Percentiles rank a stretch among this genome's conserved stretches.
Evolutionary conservation across 2,329 filamentous ascomycete genomes (phyloP).

Genomic region (Alternaria sp.): DNA sequence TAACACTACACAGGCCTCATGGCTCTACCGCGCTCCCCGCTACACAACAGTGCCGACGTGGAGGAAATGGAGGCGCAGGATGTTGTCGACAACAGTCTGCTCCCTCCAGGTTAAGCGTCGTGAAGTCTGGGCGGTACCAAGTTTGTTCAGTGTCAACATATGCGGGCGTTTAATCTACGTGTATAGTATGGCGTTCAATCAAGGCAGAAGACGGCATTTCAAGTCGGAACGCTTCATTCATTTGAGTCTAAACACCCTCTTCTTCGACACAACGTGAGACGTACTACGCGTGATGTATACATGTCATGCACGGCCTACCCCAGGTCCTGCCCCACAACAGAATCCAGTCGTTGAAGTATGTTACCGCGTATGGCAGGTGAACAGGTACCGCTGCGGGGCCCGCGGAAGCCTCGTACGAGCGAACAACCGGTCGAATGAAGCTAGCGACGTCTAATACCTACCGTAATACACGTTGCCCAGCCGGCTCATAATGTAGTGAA

Average conservation of each 20-base stretch:
- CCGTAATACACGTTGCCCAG: not conserved
- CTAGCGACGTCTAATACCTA: not conserved
- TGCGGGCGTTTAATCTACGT: conserved; percentile 5
- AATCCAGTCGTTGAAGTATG: not conserved
- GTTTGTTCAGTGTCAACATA: conserved; percentile 3
- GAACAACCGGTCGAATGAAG: not conserved
- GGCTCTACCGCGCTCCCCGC: conserved; percentile 91
- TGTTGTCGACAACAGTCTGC: conserved; percentile 89
- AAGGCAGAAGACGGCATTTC: not conserved
- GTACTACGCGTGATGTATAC: not conserved
- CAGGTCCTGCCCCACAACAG: not conserved
- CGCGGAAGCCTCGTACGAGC: not conserved
- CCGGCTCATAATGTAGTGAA: not conserved
- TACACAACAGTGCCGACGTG: conserved; percentile 76
- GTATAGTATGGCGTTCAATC: conserved; percentile 13
- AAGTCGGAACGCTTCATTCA: not conserved
- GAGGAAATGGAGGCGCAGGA: conserved; percentile 88
- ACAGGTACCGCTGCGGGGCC: not conserved
- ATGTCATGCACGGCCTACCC: not conserved
- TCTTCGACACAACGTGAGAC: not conserved
- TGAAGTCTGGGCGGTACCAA: not conserved
- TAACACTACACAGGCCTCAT: conserved; percentile 70
- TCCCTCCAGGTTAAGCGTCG: conserved; percentile 78
- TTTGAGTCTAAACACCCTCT: not conserved
- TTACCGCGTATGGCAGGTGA: not conserved